Conservation (phyloP, 805 yeast species). For the Grigorovia transvaalensis region DNA sequence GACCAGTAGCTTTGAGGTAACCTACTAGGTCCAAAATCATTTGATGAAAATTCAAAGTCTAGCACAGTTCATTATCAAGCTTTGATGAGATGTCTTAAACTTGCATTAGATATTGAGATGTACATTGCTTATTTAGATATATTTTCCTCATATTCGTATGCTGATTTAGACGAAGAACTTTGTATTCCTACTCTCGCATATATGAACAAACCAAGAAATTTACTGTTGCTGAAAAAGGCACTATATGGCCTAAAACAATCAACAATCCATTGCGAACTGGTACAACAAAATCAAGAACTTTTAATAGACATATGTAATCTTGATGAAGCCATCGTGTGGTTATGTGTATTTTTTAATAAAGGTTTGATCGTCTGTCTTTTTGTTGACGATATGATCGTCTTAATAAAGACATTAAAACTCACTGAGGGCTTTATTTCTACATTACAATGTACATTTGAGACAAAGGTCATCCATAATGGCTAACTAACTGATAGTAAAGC, state of each 20-base stretch:
- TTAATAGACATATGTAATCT: neutral
- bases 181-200: conserved; percentile 4
- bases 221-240: conserved; percentile 3
- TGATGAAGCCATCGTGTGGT: conserved; percentile 4
- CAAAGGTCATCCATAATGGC: conserved; percentile 6
- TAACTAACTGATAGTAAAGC: neutral
- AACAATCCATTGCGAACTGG: conserved; percentile 3
- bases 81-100: neutral
- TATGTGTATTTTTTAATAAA: conserved; percentile 4
- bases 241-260: conserved; percentile 2
- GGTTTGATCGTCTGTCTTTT: conserved; percentile 3
- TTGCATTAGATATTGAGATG: neutral
- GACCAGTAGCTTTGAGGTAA: conserved; percentile 7
- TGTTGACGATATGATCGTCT: conserved; percentile 8
- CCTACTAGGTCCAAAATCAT: conserved; percentile 4
- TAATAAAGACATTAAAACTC: neutral
- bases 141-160: conserved; percentile 2
- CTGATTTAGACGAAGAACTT: conserved; percentile 1
- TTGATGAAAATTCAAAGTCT: conserved; percentile 1
- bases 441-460: conserved; percentile 4
- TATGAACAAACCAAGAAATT: conserved; percentile 1
- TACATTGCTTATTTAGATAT: conserved; percentile 2
- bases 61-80: neutral
- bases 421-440: neutral
- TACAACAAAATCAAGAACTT: neutral